Evolutionary conservation across 441 rosid genomes (phyloP), one percentile per base, ranked within the genome.

Genomic region (Gossypium lobatum): DNA sequence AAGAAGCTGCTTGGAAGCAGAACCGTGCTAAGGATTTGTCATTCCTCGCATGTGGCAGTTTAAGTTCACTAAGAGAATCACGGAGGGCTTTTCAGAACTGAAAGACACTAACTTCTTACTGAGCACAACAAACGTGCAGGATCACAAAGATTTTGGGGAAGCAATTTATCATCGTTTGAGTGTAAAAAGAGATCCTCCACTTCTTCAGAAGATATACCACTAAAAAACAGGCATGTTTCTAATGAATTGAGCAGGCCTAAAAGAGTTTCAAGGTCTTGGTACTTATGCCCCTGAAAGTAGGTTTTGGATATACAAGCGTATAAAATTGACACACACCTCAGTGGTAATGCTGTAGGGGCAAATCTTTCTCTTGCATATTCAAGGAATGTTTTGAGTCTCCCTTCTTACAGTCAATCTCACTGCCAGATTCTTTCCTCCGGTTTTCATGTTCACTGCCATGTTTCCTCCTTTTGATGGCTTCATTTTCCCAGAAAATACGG

Each of bases 321-420:
- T 18, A 87, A 64, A 73, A 16, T 71, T 1, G 21, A 52, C 42
- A 83, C 21, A 62, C 86, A 81, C 5, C 61, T 69, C 28, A 85
- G 74, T 9, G 76, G 77, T 34, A n/a, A n/a, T 39, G 39, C 75
- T n/a, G 6, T 25, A 1, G 31, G 2, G 2, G 1, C 11, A 64
- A 81, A 84, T 73, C 75, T 74, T 0, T 76, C 78, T 73, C 78
- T 81, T 25, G 60, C 68, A 46, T 80, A 85, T 61, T 78, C 73
- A 64, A 69, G 64, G 70, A 84, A 81, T 48, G 83, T 79, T 21
- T 72, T 64, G 10, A 6, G 17, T 50, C 10, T 17, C 1, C 63
- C 6, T 66, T 31, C 64, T 17, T 10, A 64, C 13, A n/a, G 53
- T 74, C 65, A 7, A 7, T 34, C 70, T 63, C 68, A 69, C 31